These are phyloP conservation scores for Tephrocybe sp. DNA, from an alignment of 768 basidiomycete species.

Conservation along the genomic window DNA sequence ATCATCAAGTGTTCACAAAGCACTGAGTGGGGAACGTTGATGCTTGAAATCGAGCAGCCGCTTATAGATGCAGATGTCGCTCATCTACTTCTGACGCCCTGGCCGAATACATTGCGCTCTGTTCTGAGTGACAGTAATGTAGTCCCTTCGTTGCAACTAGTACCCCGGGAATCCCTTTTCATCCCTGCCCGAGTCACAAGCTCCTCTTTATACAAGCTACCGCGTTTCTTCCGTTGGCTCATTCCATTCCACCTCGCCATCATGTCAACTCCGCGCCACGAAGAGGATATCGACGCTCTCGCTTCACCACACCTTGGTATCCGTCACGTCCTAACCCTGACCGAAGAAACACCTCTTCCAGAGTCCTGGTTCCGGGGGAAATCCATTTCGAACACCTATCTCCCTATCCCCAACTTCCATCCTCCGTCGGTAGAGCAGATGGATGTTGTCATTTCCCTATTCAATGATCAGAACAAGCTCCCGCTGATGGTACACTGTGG, in stretches of 20 bases:
- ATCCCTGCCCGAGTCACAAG: slow-evolving; percentile 26
- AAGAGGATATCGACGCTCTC: slow-evolving; percentile 48
- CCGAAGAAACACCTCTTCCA: slow-evolving; percentile 53
- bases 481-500: slow-evolving; percentile 61
- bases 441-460: slow-evolving; percentile 50
- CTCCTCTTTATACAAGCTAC: slow-evolving; percentile 37
- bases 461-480: slow-evolving; percentile 42
- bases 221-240: slow-evolving; percentile 65
- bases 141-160: slow-evolving; percentile 38
- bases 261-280: slow-evolving; percentile 57
- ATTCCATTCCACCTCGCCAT: slow-evolving; percentile 57
- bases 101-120: slow-evolving; percentile 36
- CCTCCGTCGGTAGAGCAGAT: slow-evolving; percentile 62
- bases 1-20: slow-evolving; percentile 41
- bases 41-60: slow-evolving; percentile 39
- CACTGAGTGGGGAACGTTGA: slow-evolving; percentile 54
- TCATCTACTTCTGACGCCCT: slow-evolving; percentile 36
- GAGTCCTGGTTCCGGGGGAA: slow-evolving; percentile 46
- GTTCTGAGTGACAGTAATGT: slow-evolving; percentile 30
- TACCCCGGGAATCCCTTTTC: slow-evolving; percentile 39
- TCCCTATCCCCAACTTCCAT: slow-evolving; percentile 52
- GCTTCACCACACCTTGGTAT: slow-evolving; percentile 49
- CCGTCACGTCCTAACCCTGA: slow-evolving; percentile 57
- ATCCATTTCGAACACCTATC: slow-evolving; percentile 50
- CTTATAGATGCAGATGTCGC: slow-evolving; percentile 37